These are phyloP conservation scores for Gossypium lobatum DNA, from an alignment of 441 rosid species.

Conservation along the genomic window DNA sequence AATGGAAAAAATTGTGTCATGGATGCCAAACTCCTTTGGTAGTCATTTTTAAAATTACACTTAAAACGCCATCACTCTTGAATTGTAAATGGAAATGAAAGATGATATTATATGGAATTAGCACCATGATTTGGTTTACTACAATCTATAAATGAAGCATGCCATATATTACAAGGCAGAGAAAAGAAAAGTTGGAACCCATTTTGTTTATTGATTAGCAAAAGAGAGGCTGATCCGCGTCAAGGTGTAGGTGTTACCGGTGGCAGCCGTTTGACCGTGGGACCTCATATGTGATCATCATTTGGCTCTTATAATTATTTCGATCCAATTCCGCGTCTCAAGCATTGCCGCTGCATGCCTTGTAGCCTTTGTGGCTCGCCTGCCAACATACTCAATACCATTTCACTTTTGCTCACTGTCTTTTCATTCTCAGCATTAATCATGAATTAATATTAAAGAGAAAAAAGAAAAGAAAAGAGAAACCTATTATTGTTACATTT, in stretches of 20 bases:
- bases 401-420: too few relatives aligned
- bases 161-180: too few relatives aligned
- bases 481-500: not conserved
- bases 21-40: not conserved
- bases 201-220: not conserved
- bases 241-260: not conserved
- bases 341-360: not conserved
- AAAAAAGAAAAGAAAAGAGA: not conserved
- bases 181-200: not conserved
- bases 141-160: too few relatives aligned
- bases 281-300: not conserved
- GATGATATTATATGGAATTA: not conserved
- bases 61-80: not conserved
- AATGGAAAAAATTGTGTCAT: not conserved
- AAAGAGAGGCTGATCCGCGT: constrained; percentile 25
- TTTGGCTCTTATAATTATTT: not conserved
- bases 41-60: too few relatives aligned
- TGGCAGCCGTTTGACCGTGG: not conserved
- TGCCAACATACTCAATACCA: too few relatives aligned
- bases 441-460: not conserved
- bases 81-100: not conserved
- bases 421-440: too few relatives aligned
- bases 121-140: too few relatives aligned
- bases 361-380: too few relatives aligned
- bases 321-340: not conserved